phyloP scores from a whole-genome alignment of 352 stramenopile species.

The Phytopythium cucurbitacearum region DNA sequence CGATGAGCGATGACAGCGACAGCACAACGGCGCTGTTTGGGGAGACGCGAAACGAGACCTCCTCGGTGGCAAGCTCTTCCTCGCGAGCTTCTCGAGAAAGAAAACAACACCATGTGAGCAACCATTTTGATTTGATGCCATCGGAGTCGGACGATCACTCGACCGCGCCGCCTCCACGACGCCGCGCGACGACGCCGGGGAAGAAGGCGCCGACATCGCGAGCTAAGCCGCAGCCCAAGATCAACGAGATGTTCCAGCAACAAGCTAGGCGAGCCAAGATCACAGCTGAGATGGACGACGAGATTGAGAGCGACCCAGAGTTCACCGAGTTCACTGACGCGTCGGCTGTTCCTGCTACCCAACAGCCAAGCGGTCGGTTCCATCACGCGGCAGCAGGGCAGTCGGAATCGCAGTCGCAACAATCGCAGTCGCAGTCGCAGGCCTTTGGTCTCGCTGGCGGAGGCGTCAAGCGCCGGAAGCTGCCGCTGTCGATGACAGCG shows the following conservation, averaged over 20 bases:
- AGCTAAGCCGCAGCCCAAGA: slow-evolving; percentile 40
- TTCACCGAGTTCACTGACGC: slow-evolving; percentile 42
- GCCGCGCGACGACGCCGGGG: slow-evolving; percentile 13
- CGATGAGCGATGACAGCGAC: slow-evolving; percentile 27
- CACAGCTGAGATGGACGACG: slow-evolving; percentile 28
- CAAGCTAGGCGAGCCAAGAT: slow-evolving; percentile 8
- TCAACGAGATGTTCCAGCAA: slow-evolving; percentile 51
- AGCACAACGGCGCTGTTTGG: neutral
- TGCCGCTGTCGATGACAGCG: slow-evolving; percentile 66
- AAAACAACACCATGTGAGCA: slow-evolving; percentile 13
- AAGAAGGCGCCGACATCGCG: slow-evolving; percentile 9
- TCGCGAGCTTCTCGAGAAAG: slow-evolving; percentile 4
- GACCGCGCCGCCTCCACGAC: slow-evolving; percentile 6
- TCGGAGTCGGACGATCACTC: slow-evolving; percentile 29
- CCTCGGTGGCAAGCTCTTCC: too few species aligned
- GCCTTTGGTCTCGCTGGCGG: neutral
- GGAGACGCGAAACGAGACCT: too few species aligned
- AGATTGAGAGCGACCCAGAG: slow-evolving; percentile 67
- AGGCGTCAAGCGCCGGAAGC: slow-evolving; percentile 41
- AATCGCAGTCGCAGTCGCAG: slow-evolving; percentile 22
- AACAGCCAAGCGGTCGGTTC: slow-evolving; percentile 7
- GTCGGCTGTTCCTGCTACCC: slow-evolving; percentile 9
- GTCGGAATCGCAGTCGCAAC: slow-evolving; percentile 40
- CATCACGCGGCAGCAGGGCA: slow-evolving; percentile 11
- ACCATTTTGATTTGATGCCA: slow-evolving; percentile 46